These are phyloP conservation scores for Pecoramyces ruminantium DNA, from an alignment of 192 early-diverging fungal genomes.

Conservation along the genomic window DNA sequence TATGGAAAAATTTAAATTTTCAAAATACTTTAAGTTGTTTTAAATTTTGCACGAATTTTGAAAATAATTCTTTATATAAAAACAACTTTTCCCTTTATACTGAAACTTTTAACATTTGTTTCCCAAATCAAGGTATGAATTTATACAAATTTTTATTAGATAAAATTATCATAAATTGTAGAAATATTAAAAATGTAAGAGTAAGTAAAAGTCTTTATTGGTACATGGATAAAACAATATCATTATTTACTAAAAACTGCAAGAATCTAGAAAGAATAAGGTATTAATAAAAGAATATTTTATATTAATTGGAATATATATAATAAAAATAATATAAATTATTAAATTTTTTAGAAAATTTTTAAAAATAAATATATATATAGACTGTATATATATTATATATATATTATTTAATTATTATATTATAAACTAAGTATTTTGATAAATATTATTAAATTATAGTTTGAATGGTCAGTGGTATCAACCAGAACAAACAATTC, in stretches of 20 bases:
- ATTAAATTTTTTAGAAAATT: no score
- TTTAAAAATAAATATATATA: no score
- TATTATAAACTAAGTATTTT: no score
- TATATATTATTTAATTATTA: no score
- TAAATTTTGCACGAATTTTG: neutral
- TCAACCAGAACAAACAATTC: neutral
- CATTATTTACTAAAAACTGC: neutral
- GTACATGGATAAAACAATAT: neutral
- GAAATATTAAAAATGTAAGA: neutral
- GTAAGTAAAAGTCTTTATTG: neutral
- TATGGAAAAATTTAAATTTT: neutral
- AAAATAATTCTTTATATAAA: neutral
- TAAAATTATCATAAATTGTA: neutral
- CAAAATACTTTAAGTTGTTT: neutral
- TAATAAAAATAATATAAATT: no score
- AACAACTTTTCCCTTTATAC: neutral
- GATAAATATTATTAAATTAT: no score
- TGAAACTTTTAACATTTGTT: neutral
- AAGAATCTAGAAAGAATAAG: neutral
- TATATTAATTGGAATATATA: no score
- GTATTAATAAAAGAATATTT: neutral
- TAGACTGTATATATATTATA: no score
- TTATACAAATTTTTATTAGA: neutral
- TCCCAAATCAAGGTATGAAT: neutral
- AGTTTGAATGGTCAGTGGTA: neutral